Evolutionary conservation across 176 grass and related monocot species (phyloP).

Genomic region (Avena insularis): DNA sequence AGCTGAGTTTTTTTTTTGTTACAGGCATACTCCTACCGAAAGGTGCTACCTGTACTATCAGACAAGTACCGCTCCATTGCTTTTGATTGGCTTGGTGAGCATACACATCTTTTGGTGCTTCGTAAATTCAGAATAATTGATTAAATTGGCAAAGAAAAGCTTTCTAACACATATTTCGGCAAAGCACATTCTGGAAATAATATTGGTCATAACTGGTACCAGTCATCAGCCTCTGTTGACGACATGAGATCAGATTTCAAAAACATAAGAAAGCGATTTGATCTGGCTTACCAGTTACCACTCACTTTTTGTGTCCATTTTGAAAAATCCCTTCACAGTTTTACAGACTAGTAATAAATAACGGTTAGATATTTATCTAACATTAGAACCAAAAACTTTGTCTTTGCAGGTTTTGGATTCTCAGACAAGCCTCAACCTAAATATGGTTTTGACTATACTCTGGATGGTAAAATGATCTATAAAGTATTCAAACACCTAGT

Average conservation of each 20-base stretch:
- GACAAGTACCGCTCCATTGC: constrained; percentile 78
- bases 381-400: constrained; percentile 12
- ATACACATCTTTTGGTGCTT: constrained; percentile 34
- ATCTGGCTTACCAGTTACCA: background rate
- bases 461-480: constrained; percentile 68
- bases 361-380: constrained; percentile 30
- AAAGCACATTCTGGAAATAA: constrained; percentile 5
- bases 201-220: background rate
- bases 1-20: constrained; percentile 19
- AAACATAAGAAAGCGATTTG: background rate
- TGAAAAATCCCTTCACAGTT: background rate
- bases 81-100: constrained; percentile 99
- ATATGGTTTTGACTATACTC: constrained; percentile 98
- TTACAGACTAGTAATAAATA: background rate
- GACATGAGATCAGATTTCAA: background rate
- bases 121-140: background rate
- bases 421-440: constrained; percentile 98
- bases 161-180: background rate
- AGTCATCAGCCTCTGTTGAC: background rate
- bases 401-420: constrained; percentile 93
- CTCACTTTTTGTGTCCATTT: background rate
- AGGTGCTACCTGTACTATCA: constrained; percentile 85
- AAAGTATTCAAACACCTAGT: constrained; percentile 26
- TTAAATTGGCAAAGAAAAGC: constrained; percentile 19
- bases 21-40: constrained; percentile 93